Conservation (phyloP, 2,329 filamentous ascomycete species). For the Tolypocladium amazonense region DNA sequence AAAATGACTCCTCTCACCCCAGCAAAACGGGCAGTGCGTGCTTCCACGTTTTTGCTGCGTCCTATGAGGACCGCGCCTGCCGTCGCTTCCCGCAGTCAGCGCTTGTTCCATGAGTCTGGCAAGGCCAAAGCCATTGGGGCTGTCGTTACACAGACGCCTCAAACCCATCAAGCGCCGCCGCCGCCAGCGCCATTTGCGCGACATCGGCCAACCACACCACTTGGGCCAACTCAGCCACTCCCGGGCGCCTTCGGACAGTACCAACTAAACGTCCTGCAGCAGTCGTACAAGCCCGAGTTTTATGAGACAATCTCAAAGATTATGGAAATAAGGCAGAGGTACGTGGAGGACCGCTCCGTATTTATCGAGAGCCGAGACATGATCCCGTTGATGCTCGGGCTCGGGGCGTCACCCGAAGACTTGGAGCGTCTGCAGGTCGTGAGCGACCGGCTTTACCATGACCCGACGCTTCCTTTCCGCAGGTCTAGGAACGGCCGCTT, state of each 20-base stretch:
- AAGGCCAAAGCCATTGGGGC: conserved; percentile 9
- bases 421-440: conserved; percentile 9
- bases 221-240: not conserved
- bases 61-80: not conserved
- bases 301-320: conserved; percentile 14
- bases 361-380: conserved; percentile 14
- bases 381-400: conserved; percentile 11
- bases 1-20: conserved; percentile 6
- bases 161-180: conserved; percentile 2
- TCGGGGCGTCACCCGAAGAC: conserved; percentile 15
- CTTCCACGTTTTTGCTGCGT: conserved; percentile 6
- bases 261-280: conserved; percentile 12
- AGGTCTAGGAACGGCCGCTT: conserved; percentile 14
- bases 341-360: conserved; percentile 12
- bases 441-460: conserved; percentile 11
- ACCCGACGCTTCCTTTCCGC: conserved; percentile 18
- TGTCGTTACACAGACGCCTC: not conserved
- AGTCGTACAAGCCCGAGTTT: conserved; percentile 11
- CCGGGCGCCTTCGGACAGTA: conserved; percentile 1
- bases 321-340: conserved; percentile 12
- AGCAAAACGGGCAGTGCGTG: conserved; percentile 7
- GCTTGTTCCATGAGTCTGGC: conserved; percentile 12
- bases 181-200: not conserved
- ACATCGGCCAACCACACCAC: not conserved
- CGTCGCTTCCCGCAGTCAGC: conserved; percentile 1